These are phyloP conservation scores for Choanephora cucurbitarum DNA, from an alignment of 371 early-diverging fungal genomes.

Conservation along the genomic window DNA sequence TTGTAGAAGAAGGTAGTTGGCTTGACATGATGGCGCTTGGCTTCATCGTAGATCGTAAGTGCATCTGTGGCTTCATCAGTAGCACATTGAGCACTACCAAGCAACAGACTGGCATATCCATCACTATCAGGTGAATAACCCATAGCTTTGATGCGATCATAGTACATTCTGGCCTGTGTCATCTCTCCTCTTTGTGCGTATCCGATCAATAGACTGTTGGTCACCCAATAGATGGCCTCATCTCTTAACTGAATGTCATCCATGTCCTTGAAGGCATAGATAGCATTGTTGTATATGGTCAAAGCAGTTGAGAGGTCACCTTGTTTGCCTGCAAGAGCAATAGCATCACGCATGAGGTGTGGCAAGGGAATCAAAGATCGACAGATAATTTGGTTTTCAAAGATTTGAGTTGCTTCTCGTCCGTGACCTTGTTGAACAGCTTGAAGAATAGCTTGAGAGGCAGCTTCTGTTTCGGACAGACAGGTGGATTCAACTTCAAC, in stretches of 20 bases:
- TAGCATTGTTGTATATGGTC: constrained; percentile 28
- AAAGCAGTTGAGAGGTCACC: constrained; percentile 39
- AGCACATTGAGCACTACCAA: constrained; percentile 53
- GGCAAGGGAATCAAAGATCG: constrained; percentile 23
- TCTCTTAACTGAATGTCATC: constrained; percentile 5
- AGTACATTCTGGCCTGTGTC: constrained; percentile 54
- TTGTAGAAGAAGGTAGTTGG: constrained; percentile 68
- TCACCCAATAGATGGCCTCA: constrained; percentile 32
- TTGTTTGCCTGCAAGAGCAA: constrained; percentile 49
- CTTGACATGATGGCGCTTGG: constrained; percentile 58
- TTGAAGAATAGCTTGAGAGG: constrained; percentile 25
- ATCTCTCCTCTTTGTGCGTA: constrained; percentile 61
- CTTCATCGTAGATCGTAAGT: constrained; percentile 61
- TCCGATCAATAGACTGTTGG: constrained; percentile 60
- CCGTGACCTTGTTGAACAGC: constrained; percentile 27
- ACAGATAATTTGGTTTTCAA: constrained; percentile 21
- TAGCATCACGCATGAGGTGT: constrained; percentile 46
- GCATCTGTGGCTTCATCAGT: constrained; percentile 61
- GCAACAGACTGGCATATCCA: constrained; percentile 51
- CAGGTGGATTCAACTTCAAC: neutral
- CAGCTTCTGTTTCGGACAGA: constrained; percentile 7
- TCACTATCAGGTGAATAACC: constrained; percentile 51
- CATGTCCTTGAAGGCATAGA: constrained; percentile 30
- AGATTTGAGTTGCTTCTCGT: constrained; percentile 22
- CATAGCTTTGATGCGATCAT: constrained; percentile 53